Conservation (phyloP, 768 basidiomycete species). For the Filobasidium wieringae region DNA sequence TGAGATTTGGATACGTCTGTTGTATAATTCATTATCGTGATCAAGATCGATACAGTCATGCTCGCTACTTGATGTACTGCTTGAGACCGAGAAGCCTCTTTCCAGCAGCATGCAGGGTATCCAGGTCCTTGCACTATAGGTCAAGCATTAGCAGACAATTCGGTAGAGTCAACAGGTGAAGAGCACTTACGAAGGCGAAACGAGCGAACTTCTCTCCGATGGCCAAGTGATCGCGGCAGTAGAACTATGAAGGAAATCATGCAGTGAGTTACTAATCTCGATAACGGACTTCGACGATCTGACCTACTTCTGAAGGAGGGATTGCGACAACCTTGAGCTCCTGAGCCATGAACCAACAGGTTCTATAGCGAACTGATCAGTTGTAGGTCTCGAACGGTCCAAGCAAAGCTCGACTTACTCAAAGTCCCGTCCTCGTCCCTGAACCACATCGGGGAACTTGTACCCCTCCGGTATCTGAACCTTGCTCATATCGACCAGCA, state of each 20-base stretch:
- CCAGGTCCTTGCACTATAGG: conserved; percentile 79
- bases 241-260: conserved; percentile 51
- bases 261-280: not conserved
- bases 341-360: conserved; percentile 89
- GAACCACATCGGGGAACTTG: conserved; percentile 61
- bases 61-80: conserved; percentile 46
- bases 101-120: conserved; percentile 68
- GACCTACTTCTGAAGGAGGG: conserved; percentile 78
- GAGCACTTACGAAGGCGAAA: conserved; percentile 51
- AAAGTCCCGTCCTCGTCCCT: conserved; percentile 79
- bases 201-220: conserved; percentile 79
- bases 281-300: not conserved
- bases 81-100: conserved; percentile 65
- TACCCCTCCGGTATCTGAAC: conserved; percentile 74
- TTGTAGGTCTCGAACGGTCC: not conserved
- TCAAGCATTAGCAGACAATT: not conserved
- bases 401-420: conserved; percentile 43
- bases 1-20: not conserved
- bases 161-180: too few relatives aligned
- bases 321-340: conserved; percentile 86
- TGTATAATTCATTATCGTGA: not conserved
- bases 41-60: not conserved
- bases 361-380: conserved; percentile 43
- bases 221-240: conserved; percentile 69
- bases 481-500: conserved; percentile 47